phyloP scores from a whole-genome alignment of 257 asterid genomes.

The Ballota nigra region DNA sequence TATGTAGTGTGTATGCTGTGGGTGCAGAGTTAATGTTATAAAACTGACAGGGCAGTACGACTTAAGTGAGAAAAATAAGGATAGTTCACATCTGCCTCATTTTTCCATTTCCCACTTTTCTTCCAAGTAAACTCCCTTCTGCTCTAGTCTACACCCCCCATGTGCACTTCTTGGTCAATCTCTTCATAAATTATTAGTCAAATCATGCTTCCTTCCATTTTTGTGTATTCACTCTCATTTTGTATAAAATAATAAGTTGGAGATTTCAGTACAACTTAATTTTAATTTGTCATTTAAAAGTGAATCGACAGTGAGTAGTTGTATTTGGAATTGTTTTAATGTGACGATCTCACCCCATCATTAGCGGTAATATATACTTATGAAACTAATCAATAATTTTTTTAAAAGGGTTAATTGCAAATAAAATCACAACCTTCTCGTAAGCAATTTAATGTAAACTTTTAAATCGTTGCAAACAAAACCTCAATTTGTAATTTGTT shows the following conservation, averaged over 20 bases:
- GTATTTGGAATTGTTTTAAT: background rate
- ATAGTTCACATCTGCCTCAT: slow-evolving; percentile 29
- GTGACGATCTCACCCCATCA: too few species aligned
- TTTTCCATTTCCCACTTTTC: background rate
- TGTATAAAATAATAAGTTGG: background rate
- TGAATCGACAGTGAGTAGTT: background rate
- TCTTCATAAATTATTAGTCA: background rate
- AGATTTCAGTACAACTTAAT: background rate
- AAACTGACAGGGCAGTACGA: slow-evolving; percentile 29
- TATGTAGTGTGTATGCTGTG: background rate
- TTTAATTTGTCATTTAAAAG: background rate
- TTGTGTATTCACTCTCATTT: background rate
- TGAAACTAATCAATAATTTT: background rate
- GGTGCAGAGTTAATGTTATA: background rate
- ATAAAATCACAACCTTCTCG: too few species aligned
- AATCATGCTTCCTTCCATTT: background rate
- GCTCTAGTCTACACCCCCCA: slow-evolving; percentile 14
- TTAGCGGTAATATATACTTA: too few species aligned
- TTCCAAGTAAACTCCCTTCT: background rate
- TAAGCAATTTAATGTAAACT: too few species aligned
- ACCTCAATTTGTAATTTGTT: too few species aligned
- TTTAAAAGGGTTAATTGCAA: too few species aligned
- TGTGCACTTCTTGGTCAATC: slow-evolving; percentile 24
- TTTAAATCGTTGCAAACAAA: too few species aligned
- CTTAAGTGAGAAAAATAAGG: slow-evolving; percentile 20